Percentiles rank a stretch among this genome's conserved stretches.
These are phyloP conservation scores for Globisporangium iwayamae DNA, from an alignment of 352 stramenopile species.

Conservation along the genomic window DNA sequence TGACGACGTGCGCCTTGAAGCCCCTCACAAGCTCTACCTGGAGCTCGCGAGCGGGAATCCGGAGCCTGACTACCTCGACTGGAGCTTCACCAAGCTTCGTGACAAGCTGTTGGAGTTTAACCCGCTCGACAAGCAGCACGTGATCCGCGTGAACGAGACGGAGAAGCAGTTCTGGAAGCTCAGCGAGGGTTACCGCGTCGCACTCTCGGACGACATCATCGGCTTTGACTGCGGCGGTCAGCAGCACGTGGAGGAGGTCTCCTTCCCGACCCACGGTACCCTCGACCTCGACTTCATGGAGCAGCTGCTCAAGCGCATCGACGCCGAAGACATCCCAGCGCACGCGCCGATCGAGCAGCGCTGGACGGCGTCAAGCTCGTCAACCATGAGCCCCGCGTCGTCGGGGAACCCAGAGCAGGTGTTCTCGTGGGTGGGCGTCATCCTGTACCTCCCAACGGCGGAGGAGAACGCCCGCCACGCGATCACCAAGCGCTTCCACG, in stretches of 20 bases:
- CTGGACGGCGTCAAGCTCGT: conserved; percentile 92
- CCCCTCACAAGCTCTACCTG: conserved; percentile 78
- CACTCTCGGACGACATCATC: conserved; percentile 93
- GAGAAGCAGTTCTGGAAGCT: conserved; percentile 96
- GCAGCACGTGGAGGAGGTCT: conserved; percentile 97
- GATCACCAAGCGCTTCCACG: conserved; percentile 91
- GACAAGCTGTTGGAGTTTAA: conserved; percentile 81
- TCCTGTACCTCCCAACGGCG: conserved; percentile 93
- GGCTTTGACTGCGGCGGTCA: conserved; percentile 99
- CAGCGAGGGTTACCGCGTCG: conserved; percentile 89
- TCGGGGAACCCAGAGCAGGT: conserved; percentile 60
- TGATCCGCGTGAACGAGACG: conserved; percentile 93
- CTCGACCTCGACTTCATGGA: conserved; percentile 94
- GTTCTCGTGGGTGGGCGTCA: conserved; percentile 97
- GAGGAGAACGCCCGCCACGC: conserved; percentile 45
- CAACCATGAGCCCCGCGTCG: conserved; percentile 91
- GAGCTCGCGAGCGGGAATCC: conserved; percentile 55
- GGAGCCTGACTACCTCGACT: conserved; percentile 65
- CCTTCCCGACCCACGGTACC: conserved; percentile 84
- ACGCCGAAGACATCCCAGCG: conserved; percentile 90
- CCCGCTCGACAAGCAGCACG: conserved; percentile 89
- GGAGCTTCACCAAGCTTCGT: conserved; percentile 82
- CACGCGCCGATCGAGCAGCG: conserved; percentile 98
- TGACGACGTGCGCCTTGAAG: conserved; percentile 64
- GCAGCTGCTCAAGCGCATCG: conserved; percentile 90